Base-by-base conservation (phyloP, 1,139 yeast genomes). In the Kodamaea arcana region DNA sequence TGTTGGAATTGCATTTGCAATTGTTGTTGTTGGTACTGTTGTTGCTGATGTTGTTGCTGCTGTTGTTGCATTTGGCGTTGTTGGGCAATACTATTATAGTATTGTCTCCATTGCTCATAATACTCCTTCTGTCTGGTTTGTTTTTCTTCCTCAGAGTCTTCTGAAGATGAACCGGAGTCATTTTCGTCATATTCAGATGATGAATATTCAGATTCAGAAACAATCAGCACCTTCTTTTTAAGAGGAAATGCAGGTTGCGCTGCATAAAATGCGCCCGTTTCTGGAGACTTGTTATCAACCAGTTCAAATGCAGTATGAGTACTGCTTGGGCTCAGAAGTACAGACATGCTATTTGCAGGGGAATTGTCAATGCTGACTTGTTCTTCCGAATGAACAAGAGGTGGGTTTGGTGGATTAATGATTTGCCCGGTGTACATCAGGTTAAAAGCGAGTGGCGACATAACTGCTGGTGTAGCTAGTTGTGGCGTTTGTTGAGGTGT, bases 101-200 rank as follows among this genome's bases (percentile, higher is more conserved):
- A 58, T 28, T 49, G 53, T 40, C 52, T 54, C 61, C 62, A 58
- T 43, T 56, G 60, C 30, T 56, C 60, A 29, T 54, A 55, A 34
- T 54, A 52, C 46, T 26, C 49, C 44, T 35, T 50, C 48, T 25
- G 50, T 52, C 25, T 45, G 29, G 28, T 45, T 27, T 33, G 42
- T 18, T 33, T 35, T 20, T 37, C 49, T 6, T 45, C 55, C 11
- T 45, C 52, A 8, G 44, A 43, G 16, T 45, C 51, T 5, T 43
- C 53, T 9, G 43, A 51, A 6, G 47, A 48, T 1, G 44, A 36
- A 3, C 43, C 37, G 14, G 21, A 12, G 4, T 29, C 39, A 7
- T 42, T 34, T 23, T 37, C 33, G n/a, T 41, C 36, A 20, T 43
- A 37, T 13, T 42, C 47, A 30, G 37, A 34, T 4, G 45, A 43